These are phyloP conservation scores for Sporobolomyces phaffii DNA, from an alignment of 768 basidiomycete genomes.

Conservation along the genomic window DNA sequence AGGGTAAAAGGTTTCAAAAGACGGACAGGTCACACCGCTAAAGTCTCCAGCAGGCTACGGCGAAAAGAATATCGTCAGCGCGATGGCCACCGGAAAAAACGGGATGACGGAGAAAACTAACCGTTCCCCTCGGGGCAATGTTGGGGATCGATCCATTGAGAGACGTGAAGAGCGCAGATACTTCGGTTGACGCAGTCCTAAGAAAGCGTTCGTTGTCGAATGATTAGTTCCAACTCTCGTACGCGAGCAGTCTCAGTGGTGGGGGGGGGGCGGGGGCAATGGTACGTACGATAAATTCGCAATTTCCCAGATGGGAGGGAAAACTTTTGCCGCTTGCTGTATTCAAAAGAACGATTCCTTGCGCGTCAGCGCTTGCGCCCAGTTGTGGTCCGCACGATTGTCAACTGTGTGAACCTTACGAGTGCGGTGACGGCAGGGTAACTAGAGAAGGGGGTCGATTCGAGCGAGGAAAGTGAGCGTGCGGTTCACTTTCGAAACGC, in stretches of 20 bases:
- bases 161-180: constrained; percentile 42
- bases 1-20: no score
- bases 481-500: no score
- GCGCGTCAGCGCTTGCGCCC: no score
- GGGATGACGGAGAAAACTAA: neutral
- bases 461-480: no score
- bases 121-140: constrained; percentile 44
- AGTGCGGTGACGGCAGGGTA: constrained; percentile 29
- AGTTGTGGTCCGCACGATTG: no score
- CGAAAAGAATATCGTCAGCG: no score
- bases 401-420: neutral
- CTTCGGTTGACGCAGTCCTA: constrained; percentile 14
- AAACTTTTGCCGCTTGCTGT: constrained; percentile 8
- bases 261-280: neutral
- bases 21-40: constrained; percentile 30
- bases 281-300: constrained; percentile 19
- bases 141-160: constrained; percentile 43
- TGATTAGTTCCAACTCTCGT: no score
- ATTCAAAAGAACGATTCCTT: no score
- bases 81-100: no score
- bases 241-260: neutral
- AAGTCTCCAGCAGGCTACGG: constrained; percentile 43
- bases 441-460: no score
- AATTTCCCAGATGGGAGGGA: constrained; percentile 35
- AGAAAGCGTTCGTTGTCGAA: no score